phyloP scores from a whole-genome alignment of 2,329 filamentous ascomycete genomes.

The Verticillium dahliae region DNA sequence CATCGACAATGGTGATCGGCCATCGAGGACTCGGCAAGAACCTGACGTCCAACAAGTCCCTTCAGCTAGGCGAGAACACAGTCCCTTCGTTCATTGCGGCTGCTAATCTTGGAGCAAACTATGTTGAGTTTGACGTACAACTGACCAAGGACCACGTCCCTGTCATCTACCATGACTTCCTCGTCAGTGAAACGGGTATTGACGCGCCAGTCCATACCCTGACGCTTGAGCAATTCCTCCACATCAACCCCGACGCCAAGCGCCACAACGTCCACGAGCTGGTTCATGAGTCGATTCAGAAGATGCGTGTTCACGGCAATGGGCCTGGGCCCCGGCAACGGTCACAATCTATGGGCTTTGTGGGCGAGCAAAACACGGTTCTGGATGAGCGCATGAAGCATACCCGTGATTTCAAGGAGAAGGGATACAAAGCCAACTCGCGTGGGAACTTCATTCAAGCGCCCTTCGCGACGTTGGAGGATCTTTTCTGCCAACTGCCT shows the following conservation, averaged over 20 bases:
- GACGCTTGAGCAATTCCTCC: conserved; percentile 91
- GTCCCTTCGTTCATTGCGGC: conserved; percentile 93
- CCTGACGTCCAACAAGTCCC: conserved; percentile 69
- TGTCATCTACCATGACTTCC: conserved; percentile 97
- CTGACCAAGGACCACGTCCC: conserved; percentile 98
- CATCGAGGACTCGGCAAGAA: conserved; percentile 85
- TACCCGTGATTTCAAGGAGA: conserved; percentile 87
- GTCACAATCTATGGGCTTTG: conserved; percentile 49
- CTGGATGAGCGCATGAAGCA: conserved; percentile 74
- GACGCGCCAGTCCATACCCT: conserved; percentile 94
- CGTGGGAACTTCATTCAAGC: conserved; percentile 93
- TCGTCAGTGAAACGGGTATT: conserved; percentile 95
- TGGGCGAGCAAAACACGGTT: conserved; percentile 39
- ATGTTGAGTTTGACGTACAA: conserved; percentile 81
- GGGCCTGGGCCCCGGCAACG: conserved; percentile 30
- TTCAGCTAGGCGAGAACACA: conserved; percentile 95
- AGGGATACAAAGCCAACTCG: conserved; percentile 93
- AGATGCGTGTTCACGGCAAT: neutral
- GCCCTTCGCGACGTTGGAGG: conserved; percentile 90
- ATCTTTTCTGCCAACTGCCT: conserved; percentile 82
- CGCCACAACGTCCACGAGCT: conserved; percentile 9
- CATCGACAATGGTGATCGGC: conserved; percentile 75
- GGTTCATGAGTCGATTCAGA: neutral
- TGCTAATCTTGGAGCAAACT: conserved; percentile 79
- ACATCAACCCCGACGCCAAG: conserved; percentile 59